These are phyloP conservation scores for Acer yangbiense DNA, from an alignment of 345 rosid genomes.

Conservation along the genomic window DNA sequence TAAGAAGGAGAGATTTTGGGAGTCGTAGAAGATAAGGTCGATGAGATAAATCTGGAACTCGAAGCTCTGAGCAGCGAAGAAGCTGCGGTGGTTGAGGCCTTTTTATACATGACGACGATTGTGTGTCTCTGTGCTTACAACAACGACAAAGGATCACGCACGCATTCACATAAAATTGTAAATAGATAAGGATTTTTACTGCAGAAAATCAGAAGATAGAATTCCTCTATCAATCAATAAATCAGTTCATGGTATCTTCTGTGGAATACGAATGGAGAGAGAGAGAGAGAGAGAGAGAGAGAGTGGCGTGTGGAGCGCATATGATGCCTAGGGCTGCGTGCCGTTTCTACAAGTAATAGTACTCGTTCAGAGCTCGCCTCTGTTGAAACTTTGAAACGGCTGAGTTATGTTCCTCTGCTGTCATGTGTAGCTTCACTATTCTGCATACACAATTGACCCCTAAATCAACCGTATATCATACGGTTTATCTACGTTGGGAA, in stretches of 20 bases:
- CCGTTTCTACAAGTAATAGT: conserved; percentile 11
- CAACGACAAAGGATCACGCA: conserved; percentile 22
- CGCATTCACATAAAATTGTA: conserved; percentile 13
- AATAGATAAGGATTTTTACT: conserved; percentile 14
- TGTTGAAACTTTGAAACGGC: not conserved
- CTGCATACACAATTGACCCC: not conserved
- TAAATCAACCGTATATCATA: not conserved
- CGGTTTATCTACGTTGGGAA: no score
- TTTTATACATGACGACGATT: conserved; percentile 65
- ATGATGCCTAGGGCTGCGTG: conserved; percentile 34
- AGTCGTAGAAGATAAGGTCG: conserved; percentile 15
- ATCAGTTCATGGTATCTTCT: conserved; percentile 11
- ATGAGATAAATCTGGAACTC: conserved; percentile 44
- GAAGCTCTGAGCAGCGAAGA: conserved; percentile 69
- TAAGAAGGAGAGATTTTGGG: conserved; percentile 19
- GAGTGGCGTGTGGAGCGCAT: conserved; percentile 35
- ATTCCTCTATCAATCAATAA: not conserved
- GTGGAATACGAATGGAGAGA: not conserved
- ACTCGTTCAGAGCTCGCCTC: conserved; percentile 3
- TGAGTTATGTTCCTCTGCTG: not conserved
- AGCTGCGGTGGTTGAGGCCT: conserved; percentile 52
- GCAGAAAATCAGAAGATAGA: not conserved
- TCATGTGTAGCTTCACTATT: not conserved
- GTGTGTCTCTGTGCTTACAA: no score
- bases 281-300: conserved; percentile 3